Evolutionary conservation across 768 basidiomycete genomes (phyloP).

Genomic region (Lactarius evosmus): DNA sequence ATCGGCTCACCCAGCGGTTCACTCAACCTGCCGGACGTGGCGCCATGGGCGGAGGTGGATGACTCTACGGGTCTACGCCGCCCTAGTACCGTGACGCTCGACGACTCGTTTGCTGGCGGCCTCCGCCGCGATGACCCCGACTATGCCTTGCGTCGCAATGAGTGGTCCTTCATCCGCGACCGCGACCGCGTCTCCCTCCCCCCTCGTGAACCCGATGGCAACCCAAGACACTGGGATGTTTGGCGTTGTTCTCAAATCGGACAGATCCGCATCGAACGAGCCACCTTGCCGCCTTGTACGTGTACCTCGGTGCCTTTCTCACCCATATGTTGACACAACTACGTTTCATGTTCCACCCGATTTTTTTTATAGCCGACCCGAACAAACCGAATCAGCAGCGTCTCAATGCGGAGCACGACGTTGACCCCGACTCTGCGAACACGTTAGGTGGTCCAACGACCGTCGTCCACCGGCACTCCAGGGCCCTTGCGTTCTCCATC

Average conservation of each 20-base stretch:
- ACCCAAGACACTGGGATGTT: slow-evolving; percentile 20
- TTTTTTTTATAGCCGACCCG: slow-evolving; percentile 44
- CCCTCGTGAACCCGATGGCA: slow-evolving; percentile 18
- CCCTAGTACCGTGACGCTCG: slow-evolving; percentile 28
- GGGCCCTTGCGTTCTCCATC: slow-evolving; percentile 74
- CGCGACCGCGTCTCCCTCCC: slow-evolving; percentile 4
- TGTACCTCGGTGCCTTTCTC: background rate
- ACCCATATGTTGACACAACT: background rate
- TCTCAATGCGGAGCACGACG: slow-evolving; percentile 56
- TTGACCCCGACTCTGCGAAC: slow-evolving; percentile 46
- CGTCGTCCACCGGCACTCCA: slow-evolving; percentile 80
- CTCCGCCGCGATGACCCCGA: slow-evolving; percentile 40
- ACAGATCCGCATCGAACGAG: slow-evolving; percentile 29
- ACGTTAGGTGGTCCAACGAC: slow-evolving; percentile 54
- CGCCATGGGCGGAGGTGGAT: slow-evolving; percentile 19
- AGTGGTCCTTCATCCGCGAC: slow-evolving; percentile 21
- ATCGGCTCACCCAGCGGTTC: background rate
- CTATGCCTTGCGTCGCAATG: slow-evolving; percentile 35
- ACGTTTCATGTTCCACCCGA: slow-evolving; percentile 3
- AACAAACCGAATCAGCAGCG: slow-evolving; percentile 66
- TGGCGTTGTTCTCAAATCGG: slow-evolving; percentile 39
- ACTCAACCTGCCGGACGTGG: slow-evolving; percentile 13
- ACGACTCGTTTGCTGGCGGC: slow-evolving; percentile 42
- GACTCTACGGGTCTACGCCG: slow-evolving; percentile 15
- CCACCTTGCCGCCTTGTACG: slow-evolving; percentile 23